A percentile compares a stretch with the other conserved stretches of the same genome.
Conservation (phyloP, 2,329 filamentous ascomycete genomes). For the Xylaria sp. region DNA sequence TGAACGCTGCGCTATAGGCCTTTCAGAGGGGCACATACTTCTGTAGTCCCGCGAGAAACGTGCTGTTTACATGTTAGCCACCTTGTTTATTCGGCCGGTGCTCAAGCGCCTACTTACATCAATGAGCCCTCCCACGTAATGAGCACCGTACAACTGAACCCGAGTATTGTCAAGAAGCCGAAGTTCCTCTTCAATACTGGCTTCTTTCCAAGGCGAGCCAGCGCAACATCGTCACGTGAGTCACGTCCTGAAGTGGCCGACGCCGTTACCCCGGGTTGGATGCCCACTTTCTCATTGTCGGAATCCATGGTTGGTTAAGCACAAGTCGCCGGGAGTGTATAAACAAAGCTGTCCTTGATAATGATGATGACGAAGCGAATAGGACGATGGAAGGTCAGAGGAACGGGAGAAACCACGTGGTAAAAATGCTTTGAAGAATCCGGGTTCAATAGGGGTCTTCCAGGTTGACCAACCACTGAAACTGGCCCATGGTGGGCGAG, state of each 20-base stretch:
- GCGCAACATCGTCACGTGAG: constrained; percentile 24
- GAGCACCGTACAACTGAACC: constrained; percentile 42
- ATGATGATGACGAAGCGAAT: neutral
- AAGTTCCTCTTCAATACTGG: constrained; percentile 40
- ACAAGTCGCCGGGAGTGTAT: neutral
- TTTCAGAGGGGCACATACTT: constrained; percentile 19
- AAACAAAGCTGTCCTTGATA: neutral
- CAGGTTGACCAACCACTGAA: neutral
- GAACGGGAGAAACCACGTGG: constrained; percentile 7
- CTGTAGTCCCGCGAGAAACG: constrained; percentile 33
- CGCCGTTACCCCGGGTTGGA: neutral
- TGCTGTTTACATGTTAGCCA: constrained; percentile 15
- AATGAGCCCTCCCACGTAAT: constrained; percentile 43
- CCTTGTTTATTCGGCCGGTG: neutral
- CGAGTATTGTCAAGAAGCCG: constrained; percentile 41
- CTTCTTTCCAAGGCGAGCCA: constrained; percentile 39
- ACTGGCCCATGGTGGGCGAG: neutral
- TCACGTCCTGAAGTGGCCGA: constrained; percentile 1
- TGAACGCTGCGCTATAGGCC: neutral
- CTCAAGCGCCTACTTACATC: constrained; percentile 26
- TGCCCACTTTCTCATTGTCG: constrained; percentile 11
- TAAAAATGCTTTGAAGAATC: constrained; percentile 11
- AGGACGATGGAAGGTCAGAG: neutral
- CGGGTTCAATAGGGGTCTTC: constrained; percentile 1
- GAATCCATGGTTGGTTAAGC: constrained; percentile 17